These are phyloP conservation scores for Solanum ossicruentum DNA, from an alignment of 257 asterid species.

Conservation along the genomic window DNA sequence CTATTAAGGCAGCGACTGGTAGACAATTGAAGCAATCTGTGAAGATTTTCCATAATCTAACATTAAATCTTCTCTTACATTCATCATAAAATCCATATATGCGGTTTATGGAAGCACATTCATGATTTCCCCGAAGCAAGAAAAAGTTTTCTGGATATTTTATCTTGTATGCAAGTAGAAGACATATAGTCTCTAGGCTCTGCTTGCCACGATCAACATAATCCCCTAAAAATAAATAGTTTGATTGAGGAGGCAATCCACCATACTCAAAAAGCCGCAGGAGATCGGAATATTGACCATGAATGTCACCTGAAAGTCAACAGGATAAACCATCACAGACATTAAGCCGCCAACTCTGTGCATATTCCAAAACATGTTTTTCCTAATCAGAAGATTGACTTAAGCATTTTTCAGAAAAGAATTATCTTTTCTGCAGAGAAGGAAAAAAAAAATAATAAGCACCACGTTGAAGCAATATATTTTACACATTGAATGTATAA, in stretches of 20 bases:
- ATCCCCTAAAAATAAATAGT: conserved; percentile 24
- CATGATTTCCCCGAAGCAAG: conserved; percentile 26
- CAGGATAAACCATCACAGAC: not conserved
- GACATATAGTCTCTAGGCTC: conserved; percentile 28
- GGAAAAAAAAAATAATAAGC: not conserved
- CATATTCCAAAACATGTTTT: not conserved
- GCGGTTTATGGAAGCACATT: conserved; percentile 28
- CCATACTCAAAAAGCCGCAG: conserved; percentile 25
- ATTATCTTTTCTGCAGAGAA: not conserved
- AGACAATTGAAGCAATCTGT: conserved; percentile 24
- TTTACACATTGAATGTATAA: not conserved
- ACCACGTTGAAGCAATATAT: not conserved
- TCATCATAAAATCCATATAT: conserved; percentile 27
- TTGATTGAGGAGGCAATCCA: conserved; percentile 22
- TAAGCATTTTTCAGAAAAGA: not conserved
- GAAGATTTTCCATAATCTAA: conserved; percentile 17
- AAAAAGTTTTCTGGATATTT: conserved; percentile 20
- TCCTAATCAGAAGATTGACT: not conserved
- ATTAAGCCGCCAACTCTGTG: not conserved
- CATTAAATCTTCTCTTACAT: conserved; percentile 22
- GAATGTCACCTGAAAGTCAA: conserved; percentile 18
- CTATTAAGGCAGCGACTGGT: conserved; percentile 25
- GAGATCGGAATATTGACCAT: conserved; percentile 30
- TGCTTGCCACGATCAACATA: conserved; percentile 32
- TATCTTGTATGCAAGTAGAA: conserved; percentile 24